Evolutionary conservation across 2,329 filamentous ascomycete genomes (phyloP).

Genomic region (Epichloe gansuensis): DNA sequence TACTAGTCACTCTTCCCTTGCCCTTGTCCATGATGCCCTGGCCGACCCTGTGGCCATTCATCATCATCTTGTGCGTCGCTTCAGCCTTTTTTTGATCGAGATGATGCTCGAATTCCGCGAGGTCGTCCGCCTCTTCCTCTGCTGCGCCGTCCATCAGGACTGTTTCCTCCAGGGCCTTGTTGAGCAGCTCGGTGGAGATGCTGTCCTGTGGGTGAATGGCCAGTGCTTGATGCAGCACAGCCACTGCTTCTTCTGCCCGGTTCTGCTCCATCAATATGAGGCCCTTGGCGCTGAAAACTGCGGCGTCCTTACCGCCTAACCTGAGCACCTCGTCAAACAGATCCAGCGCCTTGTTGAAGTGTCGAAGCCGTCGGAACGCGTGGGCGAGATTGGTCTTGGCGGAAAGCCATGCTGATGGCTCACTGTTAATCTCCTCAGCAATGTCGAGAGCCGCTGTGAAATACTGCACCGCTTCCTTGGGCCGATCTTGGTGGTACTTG

Average conservation of each 20-base stretch:
- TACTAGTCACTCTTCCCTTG: slow-evolving; percentile 29
- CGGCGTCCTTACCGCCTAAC: slow-evolving; percentile 65
- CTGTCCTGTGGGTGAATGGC: slow-evolving; percentile 69
- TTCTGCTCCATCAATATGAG: slow-evolving; percentile 71
- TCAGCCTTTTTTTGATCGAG: slow-evolving; percentile 34
- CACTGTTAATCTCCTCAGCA: slow-evolving; percentile 68
- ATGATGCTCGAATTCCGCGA: slow-evolving; percentile 39
- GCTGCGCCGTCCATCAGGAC: slow-evolving; percentile 32
- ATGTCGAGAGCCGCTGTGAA: slow-evolving; percentile 69
- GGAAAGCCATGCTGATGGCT: slow-evolving; percentile 69
- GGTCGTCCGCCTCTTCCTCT: slow-evolving; percentile 32
- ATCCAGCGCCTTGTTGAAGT: slow-evolving; percentile 56
- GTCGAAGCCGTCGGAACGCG: slow-evolving; percentile 60
- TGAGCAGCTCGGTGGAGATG: slow-evolving; percentile 65
- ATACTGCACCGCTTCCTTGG: slow-evolving; percentile 60
- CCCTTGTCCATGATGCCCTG: slow-evolving; percentile 26
- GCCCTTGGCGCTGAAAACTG: slow-evolving; percentile 71
- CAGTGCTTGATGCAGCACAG: slow-evolving; percentile 72
- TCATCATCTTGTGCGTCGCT: slow-evolving; percentile 26
- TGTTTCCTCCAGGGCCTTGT: slow-evolving; percentile 55
- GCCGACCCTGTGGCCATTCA: slow-evolving; percentile 17
- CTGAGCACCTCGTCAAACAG: slow-evolving; percentile 83
- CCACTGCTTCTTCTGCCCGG: slow-evolving; percentile 62
- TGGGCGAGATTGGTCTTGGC: slow-evolving; percentile 84
- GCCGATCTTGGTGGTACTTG: slow-evolving; percentile 80